These are phyloP conservation scores for Shiraia bambusicola DNA, from an alignment of 2,329 filamentous ascomycete genomes.

Conservation along the genomic window DNA sequence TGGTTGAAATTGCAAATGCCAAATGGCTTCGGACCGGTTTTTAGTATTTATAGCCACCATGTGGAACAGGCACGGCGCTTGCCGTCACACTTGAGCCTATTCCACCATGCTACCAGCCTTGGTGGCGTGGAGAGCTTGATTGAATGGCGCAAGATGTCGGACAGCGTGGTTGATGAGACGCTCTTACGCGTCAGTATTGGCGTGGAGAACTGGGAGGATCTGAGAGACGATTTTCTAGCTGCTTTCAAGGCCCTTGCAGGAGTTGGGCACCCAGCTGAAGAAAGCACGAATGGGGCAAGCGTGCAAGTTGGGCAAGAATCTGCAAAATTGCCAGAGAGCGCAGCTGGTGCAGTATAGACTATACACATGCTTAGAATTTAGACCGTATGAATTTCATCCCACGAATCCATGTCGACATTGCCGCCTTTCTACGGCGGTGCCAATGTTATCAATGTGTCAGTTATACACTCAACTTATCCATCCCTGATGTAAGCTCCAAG, in stretches of 20 bases:
- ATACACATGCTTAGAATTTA: not conserved
- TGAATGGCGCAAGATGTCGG: slow-evolving; percentile 93
- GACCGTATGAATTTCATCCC: too few species aligned
- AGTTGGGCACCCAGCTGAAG: not conserved
- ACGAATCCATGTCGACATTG: too few species aligned
- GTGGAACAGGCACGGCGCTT: slow-evolving; percentile 64
- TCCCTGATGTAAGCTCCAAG: not conserved
- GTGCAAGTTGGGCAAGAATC: slow-evolving; percentile 27
- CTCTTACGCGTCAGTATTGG: slow-evolving; percentile 83
- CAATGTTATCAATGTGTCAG: not conserved
- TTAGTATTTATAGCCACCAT: slow-evolving; percentile 68
- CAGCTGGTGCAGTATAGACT: slow-evolving; percentile 18
- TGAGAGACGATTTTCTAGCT: slow-evolving; percentile 67
- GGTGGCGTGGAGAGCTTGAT: slow-evolving; percentile 95
- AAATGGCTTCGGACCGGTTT: slow-evolving; percentile 84
- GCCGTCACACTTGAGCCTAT: slow-evolving; percentile 76
- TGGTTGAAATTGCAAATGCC: slow-evolving; percentile 93
- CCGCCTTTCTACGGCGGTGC: too few species aligned
- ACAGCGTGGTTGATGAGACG: slow-evolving; percentile 68
- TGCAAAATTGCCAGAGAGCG: slow-evolving; percentile 20
- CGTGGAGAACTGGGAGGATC: slow-evolving; percentile 81
- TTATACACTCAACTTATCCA: slow-evolving; percentile 1
- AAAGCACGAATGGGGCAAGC: not conserved
- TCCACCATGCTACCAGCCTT: slow-evolving; percentile 92
- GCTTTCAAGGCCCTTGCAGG: slow-evolving; percentile 29